Base-by-base conservation (phyloP, 169 alveolate species). In the Plasmodium cynomolgi region DNA sequence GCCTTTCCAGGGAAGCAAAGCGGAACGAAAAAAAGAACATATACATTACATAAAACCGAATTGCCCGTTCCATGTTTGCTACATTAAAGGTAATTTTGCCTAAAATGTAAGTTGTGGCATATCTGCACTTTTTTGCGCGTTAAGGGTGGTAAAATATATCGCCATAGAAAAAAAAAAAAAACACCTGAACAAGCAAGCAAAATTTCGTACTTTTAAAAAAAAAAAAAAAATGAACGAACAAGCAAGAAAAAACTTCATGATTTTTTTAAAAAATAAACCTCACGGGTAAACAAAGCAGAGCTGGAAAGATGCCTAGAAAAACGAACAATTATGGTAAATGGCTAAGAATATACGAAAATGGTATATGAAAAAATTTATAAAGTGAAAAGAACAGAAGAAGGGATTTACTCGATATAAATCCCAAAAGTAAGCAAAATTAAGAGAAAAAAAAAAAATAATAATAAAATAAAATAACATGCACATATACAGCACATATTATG, bases 91-190 rank as follows among this genome's bases (percentile, higher is more conserved):
- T 80, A n/a, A 41, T 80, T 41, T 41, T 31, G 56, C 77, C 37
- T 68, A 41, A 44, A 80, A 41, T 41, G 39, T 23, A 39, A 31
- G 34, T 80, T 80, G 74, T 41, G 15, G 71, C 17, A 44, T 31
- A 39, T 20, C 13, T 62, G 56, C 34, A 68, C 31, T 68, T 23
- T 26, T 68, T 7, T 26, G 33, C 56, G n/a, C 47, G 56, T 33
- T 80, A 80, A 26, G 13, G 26, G 17, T 31, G 71, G n/a, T 80
- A 11, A 80, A 41, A n/a, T 17, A 37, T 80, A 41, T 80, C 56
- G 15, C 47, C 71, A 37, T 79, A 37, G 9, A 80, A 44, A 80
- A 80, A 80, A 80, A 80, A 41, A 80, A 80, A n/a, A n/a, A 80
- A 80, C 47, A 80, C 50, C 26, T 41, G 56, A 44, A 44, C 11